Conservation (phyloP, 306 rosid genomes). For the Cotoneaster glaucophyllus region DNA sequence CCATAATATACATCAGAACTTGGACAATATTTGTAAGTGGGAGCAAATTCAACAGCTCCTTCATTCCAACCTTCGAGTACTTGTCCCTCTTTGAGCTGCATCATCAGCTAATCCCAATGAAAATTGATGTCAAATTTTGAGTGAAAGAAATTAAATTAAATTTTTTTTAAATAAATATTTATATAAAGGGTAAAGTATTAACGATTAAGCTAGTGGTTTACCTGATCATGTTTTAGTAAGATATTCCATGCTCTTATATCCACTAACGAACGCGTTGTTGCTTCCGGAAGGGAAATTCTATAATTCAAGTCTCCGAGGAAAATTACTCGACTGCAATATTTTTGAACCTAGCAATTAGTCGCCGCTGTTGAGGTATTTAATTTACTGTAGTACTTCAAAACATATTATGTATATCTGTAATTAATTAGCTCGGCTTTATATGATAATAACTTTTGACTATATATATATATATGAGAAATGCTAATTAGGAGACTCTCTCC, state of each 20-base stretch:
- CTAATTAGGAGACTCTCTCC: no score
- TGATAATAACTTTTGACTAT: neutral
- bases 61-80: constrained; percentile 70
- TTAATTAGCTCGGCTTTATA: constrained; percentile 1
- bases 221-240: constrained; percentile 77
- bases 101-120: constrained; percentile 43
- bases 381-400: neutral
- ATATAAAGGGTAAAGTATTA: neutral
- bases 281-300: constrained; percentile 74
- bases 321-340: constrained; percentile 56
- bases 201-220: constrained; percentile 13
- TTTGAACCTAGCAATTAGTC: neutral
- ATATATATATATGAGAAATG: no score
- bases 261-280: constrained; percentile 51
- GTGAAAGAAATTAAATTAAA: neutral
- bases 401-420: neutral
- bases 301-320: constrained; percentile 89
- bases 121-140: neutral
- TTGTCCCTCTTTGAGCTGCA: constrained; percentile 54
- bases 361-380: neutral
- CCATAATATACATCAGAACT: constrained; percentile 74
- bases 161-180: no score
- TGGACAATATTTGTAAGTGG: constrained; percentile 78
- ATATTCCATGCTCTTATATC: constrained; percentile 50
- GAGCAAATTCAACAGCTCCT: constrained; percentile 67